These are phyloP conservation scores for Ceratocystis cacaofunesta DNA, from an alignment of 2,329 filamentous ascomycete genomes.

Conservation along the genomic window DNA sequence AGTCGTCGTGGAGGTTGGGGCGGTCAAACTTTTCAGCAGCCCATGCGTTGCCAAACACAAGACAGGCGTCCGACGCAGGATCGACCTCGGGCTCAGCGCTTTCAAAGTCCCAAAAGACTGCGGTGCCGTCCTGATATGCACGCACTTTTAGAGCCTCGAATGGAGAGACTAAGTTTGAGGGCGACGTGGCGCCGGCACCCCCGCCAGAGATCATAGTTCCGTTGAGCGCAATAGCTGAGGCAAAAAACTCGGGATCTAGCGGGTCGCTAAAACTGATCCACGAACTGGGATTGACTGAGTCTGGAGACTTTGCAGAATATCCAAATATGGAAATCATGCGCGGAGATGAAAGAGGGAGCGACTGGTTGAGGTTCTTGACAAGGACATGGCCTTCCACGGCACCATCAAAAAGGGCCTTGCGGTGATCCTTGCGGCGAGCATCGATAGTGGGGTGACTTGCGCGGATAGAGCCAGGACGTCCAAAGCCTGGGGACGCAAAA, in stretches of 20 bases:
- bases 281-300: conserved; percentile 28
- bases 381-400: conserved; percentile 50
- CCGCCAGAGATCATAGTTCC: conserved; percentile 25
- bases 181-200: conserved; percentile 34
- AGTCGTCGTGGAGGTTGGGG: conserved; percentile 48
- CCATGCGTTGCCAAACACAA: conserved; percentile 53
- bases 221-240: conserved; percentile 25
- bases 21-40: conserved; percentile 58
- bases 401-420: conserved; percentile 33
- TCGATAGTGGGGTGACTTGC: conserved; percentile 39
- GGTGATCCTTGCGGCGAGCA: conserved; percentile 26
- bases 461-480: conserved; percentile 36
- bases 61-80: conserved; percentile 44
- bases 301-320: conserved; percentile 39
- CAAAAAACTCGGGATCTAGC: conserved; percentile 25
- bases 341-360: conserved; percentile 38
- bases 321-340: conserved; percentile 44
- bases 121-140: conserved; percentile 40
- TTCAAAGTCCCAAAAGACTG: conserved; percentile 44
- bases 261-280: conserved; percentile 24
- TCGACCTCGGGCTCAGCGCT: conserved; percentile 34
- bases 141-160: conserved; percentile 39
- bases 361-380: conserved; percentile 43
- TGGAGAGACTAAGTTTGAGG: conserved; percentile 35
- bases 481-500: conserved; percentile 34